A percentile compares a stretch with the other conserved stretches of the same genome.
Conservation (phyloP, 768 basidiomycete genomes). For the Lyophyllum semitale region DNA sequence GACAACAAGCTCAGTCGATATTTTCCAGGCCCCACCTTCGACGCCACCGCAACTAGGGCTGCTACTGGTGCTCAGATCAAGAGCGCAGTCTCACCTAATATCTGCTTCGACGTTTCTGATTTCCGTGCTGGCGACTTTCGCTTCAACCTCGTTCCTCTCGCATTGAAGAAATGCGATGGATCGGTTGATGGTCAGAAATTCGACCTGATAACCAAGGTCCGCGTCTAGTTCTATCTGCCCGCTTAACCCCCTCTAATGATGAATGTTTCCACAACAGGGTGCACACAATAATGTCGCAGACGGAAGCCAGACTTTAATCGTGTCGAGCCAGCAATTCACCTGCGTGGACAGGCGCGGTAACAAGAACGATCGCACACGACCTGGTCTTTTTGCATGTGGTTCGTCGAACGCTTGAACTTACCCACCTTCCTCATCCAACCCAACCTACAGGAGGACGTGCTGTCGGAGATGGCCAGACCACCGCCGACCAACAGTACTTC, state of each 20-base stretch:
- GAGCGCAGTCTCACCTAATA: conserved; percentile 25
- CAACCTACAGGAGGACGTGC: conserved; percentile 24
- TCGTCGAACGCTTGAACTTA: not conserved
- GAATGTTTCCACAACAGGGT: no score
- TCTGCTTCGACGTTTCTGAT: conserved; percentile 30
- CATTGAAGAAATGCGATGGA: conserved; percentile 26
- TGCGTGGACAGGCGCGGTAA: conserved; percentile 27
- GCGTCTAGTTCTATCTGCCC: not conserved
- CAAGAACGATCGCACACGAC: conserved; percentile 25
- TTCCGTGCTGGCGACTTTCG: conserved; percentile 31
- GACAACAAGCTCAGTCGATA: no score
- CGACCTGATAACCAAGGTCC: conserved; percentile 31
- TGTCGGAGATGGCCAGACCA: conserved; percentile 28
- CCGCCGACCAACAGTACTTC: conserved; percentile 27
- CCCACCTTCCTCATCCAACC: not conserved
- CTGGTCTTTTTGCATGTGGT: conserved; percentile 30
- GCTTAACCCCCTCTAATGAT: no score
- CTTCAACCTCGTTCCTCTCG: conserved; percentile 33
- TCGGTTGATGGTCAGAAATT: conserved; percentile 30
- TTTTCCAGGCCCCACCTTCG: conserved; percentile 25
- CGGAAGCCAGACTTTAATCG: conserved; percentile 26
- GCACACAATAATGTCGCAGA: conserved; percentile 29
- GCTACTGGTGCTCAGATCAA: conserved; percentile 27
- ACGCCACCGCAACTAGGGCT: conserved; percentile 29
- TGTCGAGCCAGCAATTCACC: conserved; percentile 30